phyloP scores from a whole-genome alignment of 345 rosid genomes.

The Eucalyptus shirleyi region DNA sequence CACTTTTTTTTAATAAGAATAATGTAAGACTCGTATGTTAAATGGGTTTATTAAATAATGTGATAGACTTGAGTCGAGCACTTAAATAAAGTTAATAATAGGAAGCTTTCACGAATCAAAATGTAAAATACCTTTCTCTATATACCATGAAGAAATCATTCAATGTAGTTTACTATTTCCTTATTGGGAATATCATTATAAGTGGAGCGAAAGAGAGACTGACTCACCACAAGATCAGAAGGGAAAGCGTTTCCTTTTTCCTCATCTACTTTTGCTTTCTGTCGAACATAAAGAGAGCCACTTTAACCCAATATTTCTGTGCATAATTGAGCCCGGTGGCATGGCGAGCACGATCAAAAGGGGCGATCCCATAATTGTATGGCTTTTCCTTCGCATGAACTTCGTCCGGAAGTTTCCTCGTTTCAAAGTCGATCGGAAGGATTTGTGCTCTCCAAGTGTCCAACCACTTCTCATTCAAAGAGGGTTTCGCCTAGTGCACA shows the following conservation, averaged over 20 bases:
- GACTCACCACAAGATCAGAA: not conserved
- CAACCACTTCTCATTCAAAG: not conserved
- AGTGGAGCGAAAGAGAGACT: not conserved
- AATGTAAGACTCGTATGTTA: not conserved
- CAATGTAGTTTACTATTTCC: not conserved
- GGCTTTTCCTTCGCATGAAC: not conserved
- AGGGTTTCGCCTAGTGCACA: not conserved
- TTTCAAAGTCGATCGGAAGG: not conserved
- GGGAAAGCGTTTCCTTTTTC: not conserved
- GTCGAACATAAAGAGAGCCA: not conserved
- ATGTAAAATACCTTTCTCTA: not conserved
- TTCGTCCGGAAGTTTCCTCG: not conserved
- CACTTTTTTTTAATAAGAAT: not conserved
- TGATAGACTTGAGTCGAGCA: not conserved
- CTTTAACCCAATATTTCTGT: not conserved
- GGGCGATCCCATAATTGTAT: not conserved
- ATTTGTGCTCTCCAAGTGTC: not conserved
- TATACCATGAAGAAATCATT: not conserved
- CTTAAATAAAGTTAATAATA: not conserved
- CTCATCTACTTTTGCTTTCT: not conserved
- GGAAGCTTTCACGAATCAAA: not conserved
- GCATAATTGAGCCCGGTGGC: not conserved
- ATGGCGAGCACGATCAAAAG: not conserved
- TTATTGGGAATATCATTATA: not conserved
- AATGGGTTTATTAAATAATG: not conserved